Evolutionary conservation across 2,329 filamentous ascomycete genomes (phyloP).

Genomic region (Diplodia sapinea): DNA sequence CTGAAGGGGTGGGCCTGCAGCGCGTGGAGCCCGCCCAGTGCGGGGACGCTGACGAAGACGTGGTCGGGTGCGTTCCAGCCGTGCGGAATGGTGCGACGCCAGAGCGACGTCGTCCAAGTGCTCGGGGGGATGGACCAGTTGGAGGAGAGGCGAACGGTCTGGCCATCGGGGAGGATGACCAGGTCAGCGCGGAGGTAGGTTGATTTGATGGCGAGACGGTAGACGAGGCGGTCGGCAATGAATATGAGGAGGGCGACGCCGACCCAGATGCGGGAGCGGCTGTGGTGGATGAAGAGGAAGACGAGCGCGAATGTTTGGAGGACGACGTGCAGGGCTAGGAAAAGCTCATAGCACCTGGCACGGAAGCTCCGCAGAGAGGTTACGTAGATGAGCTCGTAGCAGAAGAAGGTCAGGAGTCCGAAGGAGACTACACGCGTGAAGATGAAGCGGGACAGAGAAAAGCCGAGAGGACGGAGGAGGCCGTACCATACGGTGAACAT

Average conservation of each 20-base stretch:
- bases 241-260: slow-evolving; percentile 62
- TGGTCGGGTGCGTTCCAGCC: slow-evolving; percentile 69
- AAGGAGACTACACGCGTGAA: slow-evolving; percentile 59
- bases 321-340: slow-evolving; percentile 63
- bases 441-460: slow-evolving; percentile 58
- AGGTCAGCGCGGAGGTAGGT: slow-evolving; percentile 57
- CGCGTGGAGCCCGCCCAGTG: slow-evolving; percentile 57
- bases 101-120: slow-evolving; percentile 32
- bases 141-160: slow-evolving; percentile 60
- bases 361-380: slow-evolving; percentile 67
- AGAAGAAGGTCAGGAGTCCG: slow-evolving; percentile 61
- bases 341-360: slow-evolving; percentile 66
- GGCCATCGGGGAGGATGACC: slow-evolving; percentile 60
- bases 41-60: slow-evolving; percentile 66
- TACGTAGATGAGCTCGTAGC: slow-evolving; percentile 67
- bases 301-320: slow-evolving; percentile 62
- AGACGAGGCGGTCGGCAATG: slow-evolving; percentile 62
- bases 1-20: slow-evolving; percentile 71
- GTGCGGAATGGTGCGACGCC: slow-evolving; percentile 46
- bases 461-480: slow-evolving; percentile 57
- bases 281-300: slow-evolving; percentile 67
- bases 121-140: slow-evolving; percentile 47
- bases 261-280: slow-evolving; percentile 60
- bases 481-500: slow-evolving; percentile 64
- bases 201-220: slow-evolving; percentile 61